Evolutionary conservation across 2,329 filamentous ascomycete species (phyloP).

Genomic region (Xylariaceae sp.): DNA sequence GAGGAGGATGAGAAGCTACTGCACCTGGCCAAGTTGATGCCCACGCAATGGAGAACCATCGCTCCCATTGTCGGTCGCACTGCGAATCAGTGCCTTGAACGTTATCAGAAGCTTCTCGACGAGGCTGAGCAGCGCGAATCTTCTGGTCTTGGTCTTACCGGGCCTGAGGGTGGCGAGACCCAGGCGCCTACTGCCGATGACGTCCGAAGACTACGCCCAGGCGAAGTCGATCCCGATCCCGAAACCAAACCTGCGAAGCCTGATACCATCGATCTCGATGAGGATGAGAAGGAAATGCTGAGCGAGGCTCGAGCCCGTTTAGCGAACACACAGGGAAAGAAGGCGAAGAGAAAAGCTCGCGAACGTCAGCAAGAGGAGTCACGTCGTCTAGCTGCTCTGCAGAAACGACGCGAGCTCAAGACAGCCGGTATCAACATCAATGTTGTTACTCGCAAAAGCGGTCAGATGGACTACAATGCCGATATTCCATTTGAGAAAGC

Average conservation of each 20-base stretch:
- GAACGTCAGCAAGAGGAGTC: slow-evolving; percentile 96
- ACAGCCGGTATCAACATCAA: slow-evolving; percentile 98
- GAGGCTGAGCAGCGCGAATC: slow-evolving; percentile 88
- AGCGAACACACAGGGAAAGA: slow-evolving; percentile 97
- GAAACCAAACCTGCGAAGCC: slow-evolving; percentile 93
- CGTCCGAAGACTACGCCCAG: slow-evolving; percentile 79
- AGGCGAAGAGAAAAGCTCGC: slow-evolving; percentile 94
- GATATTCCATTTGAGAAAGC: slow-evolving; percentile 97
- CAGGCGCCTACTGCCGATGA: slow-evolving; percentile 87
- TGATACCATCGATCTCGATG: slow-evolving; percentile 95
- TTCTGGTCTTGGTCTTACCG: slow-evolving; percentile 73
- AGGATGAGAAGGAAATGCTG: slow-evolving; percentile 99
- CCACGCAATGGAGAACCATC: slow-evolving; percentile 98
- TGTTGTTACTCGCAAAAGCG: slow-evolving; percentile 82
- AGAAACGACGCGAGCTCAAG: slow-evolving; percentile 95
- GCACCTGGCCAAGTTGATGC: slow-evolving; percentile 96
- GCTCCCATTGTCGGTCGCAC: slow-evolving; percentile 94
- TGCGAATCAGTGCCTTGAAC: slow-evolving; percentile 92
- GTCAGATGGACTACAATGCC: slow-evolving; percentile 99
- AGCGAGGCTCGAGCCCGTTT: slow-evolving; percentile 94
- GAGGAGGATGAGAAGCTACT: slow-evolving; percentile 97
- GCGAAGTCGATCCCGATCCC: slow-evolving; percentile 94
- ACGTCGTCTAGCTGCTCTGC: slow-evolving; percentile 77
- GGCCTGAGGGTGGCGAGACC: slow-evolving; percentile 80
- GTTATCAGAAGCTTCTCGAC: slow-evolving; percentile 93